These are phyloP conservation scores for Acanthamoeba healyi DNA, from an alignment of 208 protist species.

Conservation along the genomic window DNA sequence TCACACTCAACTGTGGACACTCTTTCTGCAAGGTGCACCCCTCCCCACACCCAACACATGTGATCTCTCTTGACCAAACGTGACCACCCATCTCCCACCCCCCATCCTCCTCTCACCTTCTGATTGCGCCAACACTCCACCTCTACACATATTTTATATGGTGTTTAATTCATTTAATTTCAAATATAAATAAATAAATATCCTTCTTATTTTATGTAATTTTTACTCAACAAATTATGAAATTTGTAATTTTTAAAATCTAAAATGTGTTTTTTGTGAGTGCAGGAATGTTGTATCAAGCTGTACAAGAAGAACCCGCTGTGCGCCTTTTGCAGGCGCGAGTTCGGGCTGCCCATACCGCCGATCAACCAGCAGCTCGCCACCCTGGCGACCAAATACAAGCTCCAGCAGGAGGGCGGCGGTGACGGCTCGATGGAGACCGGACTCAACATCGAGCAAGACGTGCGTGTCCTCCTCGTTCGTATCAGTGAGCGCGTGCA, in stretches of 20 bases:
- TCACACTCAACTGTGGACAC: conserved; percentile 61
- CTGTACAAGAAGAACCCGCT: conserved; percentile 76
- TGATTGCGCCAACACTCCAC: no score
- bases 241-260: not conserved
- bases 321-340: conserved; percentile 62
- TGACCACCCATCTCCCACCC: no score
- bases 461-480: no score
- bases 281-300: conserved; percentile 70
- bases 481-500: no score
- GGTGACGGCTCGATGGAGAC: not conserved
- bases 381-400: not conserved
- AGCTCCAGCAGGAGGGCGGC: conserved; percentile 24
- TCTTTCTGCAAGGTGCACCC: conserved; percentile 44
- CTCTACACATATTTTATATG: no score
- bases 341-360: conserved; percentile 69
- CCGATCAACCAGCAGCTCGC: conserved; percentile 27
- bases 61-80: no score
- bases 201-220: no score
- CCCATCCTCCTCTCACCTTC: no score
- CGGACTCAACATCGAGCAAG: conserved; percentile 68
- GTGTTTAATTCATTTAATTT: no score
- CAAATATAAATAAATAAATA: no score
- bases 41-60: no score
- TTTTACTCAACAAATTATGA: not conserved
- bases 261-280: not conserved